Conservation (phyloP, 2,329 filamentous ascomycete species). For the Colletotrichum euphorbiae region DNA sequence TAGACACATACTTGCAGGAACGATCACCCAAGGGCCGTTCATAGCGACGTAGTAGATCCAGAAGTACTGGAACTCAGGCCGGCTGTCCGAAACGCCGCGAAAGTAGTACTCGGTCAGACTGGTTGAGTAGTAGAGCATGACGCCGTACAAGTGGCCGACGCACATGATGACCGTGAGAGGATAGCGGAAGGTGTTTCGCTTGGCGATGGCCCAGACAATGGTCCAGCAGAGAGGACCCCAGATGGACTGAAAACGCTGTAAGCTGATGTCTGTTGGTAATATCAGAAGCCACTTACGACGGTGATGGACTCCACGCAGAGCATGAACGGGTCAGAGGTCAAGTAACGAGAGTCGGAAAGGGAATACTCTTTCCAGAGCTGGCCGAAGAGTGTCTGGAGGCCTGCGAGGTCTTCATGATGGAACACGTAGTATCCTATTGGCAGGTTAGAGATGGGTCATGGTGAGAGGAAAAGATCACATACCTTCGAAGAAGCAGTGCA, state of each 20-base stretch:
- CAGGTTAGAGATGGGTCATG: neutral
- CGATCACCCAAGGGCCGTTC: slow-evolving; percentile 70
- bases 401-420: slow-evolving; percentile 74
- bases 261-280: neutral
- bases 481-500: slow-evolving; percentile 89
- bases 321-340: slow-evolving; percentile 85
- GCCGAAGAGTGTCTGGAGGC: slow-evolving; percentile 78
- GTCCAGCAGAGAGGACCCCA: slow-evolving; percentile 71
- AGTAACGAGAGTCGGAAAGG: slow-evolving; percentile 86
- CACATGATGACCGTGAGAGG: slow-evolving; percentile 63
- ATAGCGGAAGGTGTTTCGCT: slow-evolving; percentile 58
- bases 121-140: slow-evolving; percentile 72
- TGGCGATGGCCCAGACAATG: slow-evolving; percentile 59
- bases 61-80: slow-evolving; percentile 71
- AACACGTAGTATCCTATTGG: slow-evolving; percentile 77
- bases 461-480: slow-evolving; percentile 26
- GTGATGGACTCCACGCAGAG: slow-evolving; percentile 90
- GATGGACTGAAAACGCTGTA: slow-evolving; percentile 52
- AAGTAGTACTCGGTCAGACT: slow-evolving; percentile 61
- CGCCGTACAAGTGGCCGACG: slow-evolving; percentile 69
- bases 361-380: slow-evolving; percentile 96
- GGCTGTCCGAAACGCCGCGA: slow-evolving; percentile 61
- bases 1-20: slow-evolving; percentile 65
- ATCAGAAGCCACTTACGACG: slow-evolving; percentile 63
- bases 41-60: slow-evolving; percentile 73